A percentile compares a stretch with the other conserved stretches of the same genome.
These are phyloP conservation scores for Hypoxylon trugodes DNA, from an alignment of 495 filamentous ascomycete genomes.

Conservation along the genomic window DNA sequence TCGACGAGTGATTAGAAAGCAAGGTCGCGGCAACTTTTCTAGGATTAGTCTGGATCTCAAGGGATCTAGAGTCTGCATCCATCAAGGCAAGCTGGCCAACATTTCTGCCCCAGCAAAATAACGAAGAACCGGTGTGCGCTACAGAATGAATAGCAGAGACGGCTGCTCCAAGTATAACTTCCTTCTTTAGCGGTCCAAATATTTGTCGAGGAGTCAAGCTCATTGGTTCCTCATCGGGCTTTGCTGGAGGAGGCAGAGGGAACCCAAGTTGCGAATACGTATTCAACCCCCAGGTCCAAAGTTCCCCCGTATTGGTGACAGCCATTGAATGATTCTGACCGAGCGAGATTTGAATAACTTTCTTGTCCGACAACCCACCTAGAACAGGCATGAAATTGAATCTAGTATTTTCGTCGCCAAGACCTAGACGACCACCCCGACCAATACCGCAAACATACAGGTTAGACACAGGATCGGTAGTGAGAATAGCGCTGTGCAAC, in stretches of 20 bases:
- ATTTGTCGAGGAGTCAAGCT: conserved; percentile 85
- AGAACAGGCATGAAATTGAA: conserved; percentile 86
- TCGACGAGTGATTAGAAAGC: conserved; percentile 70
- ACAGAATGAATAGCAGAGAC: conserved; percentile 94
- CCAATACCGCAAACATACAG: conserved; percentile 94
- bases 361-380: conserved; percentile 72
- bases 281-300: conserved; percentile 95
- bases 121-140: conserved; percentile 78
- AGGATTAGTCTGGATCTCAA: conserved; percentile 81
- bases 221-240: conserved; percentile 80
- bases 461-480: conserved; percentile 89
- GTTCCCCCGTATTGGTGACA: conserved; percentile 78
- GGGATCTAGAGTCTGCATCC: conserved; percentile 90
- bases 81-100: conserved; percentile 93
- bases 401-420: conserved; percentile 86
- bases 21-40: conserved; percentile 88
- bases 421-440: conserved; percentile 86
- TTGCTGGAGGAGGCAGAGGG: conserved; percentile 60
- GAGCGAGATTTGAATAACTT: conserved; percentile 75
- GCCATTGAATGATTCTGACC: conserved; percentile 93
- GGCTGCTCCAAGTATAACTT: conserved; percentile 80
- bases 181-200: conserved; percentile 88
- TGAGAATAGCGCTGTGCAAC: conserved; percentile 88
- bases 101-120: conserved; percentile 97
- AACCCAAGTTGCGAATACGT: conserved; percentile 88